Conservation (phyloP, 202 grass and related monocot genomes). For the Eragrostis tef region DNA sequence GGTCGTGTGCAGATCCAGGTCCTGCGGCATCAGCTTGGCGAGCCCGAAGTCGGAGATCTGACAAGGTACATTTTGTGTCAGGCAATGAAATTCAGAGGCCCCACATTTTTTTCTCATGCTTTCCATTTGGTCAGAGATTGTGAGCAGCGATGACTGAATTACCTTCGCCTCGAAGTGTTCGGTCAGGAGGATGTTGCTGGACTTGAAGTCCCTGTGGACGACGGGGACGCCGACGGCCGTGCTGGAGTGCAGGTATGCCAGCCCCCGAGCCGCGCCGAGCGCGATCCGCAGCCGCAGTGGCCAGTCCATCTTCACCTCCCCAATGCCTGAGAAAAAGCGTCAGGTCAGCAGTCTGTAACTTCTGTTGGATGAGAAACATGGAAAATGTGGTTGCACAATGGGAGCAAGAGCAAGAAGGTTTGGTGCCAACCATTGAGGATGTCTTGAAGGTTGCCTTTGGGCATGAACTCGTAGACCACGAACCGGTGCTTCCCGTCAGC, state of each 20-base stretch:
- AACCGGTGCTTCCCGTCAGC: constrained; percentile 95
- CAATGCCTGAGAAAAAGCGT: constrained; percentile 49
- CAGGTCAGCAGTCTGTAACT: neutral
- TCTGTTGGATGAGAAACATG: neutral
- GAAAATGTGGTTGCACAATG: neutral
- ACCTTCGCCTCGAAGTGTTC: constrained; percentile 87
- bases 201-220: constrained; percentile 99
- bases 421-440: constrained; percentile 60
- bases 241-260: constrained; percentile 87
- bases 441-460: constrained; percentile 87
- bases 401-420: neutral
- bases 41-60: constrained; percentile 97
- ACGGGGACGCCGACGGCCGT: constrained; percentile 83
- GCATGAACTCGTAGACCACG: constrained; percentile 96
- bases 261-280: constrained; percentile 79
- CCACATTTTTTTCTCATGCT: too few species aligned
- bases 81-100: neutral
- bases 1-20: constrained; percentile 73
- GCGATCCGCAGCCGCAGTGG: constrained; percentile 73
- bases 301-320: constrained; percentile 85
- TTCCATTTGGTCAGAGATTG: too few species aligned
- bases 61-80: neutral
- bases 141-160: neutral
- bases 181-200: constrained; percentile 87
- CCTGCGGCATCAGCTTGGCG: constrained; percentile 91